These are phyloP conservation scores for Rosa hybrid DNA, from an alignment of 331 rosid genomes.

Conservation along the genomic window DNA sequence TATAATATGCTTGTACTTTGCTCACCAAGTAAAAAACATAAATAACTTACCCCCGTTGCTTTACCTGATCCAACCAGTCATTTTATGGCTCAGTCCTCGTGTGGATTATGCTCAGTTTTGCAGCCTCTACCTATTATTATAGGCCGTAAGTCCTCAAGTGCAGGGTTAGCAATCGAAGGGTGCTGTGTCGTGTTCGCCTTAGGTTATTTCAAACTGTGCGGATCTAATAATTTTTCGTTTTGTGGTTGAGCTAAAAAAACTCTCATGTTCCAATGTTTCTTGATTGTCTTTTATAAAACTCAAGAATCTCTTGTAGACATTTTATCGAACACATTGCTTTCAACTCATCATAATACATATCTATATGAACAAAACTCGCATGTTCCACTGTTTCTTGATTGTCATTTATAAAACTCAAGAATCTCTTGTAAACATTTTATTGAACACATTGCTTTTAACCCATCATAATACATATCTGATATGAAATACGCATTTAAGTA, in stretches of 20 bases:
- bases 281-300: no score
- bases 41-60: neutral
- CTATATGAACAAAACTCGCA: no score
- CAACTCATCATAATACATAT: no score
- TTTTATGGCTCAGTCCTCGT: neutral
- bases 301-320: no score
- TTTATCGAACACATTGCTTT: no score
- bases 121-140: neutral
- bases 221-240: neutral
- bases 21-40: slow-evolving; percentile 13
- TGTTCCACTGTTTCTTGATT: neutral
- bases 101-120: slow-evolving; percentile 1
- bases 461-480: neutral
- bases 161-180: neutral
- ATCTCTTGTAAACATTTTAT: neutral
- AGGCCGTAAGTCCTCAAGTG: neutral
- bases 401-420: neutral
- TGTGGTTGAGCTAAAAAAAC: neutral
- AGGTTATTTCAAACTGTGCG: neutral
- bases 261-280: neutral
- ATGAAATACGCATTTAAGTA: neutral
- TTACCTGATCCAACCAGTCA: slow-evolving; percentile 15
- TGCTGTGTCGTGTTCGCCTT: neutral
- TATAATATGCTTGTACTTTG: slow-evolving; percentile 2
- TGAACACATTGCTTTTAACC: neutral